Percentiles rank a stretch among this genome's conserved stretches.
phyloP scores from a whole-genome alignment of 805 yeast species.

The Starmera amethionina region DNA sequence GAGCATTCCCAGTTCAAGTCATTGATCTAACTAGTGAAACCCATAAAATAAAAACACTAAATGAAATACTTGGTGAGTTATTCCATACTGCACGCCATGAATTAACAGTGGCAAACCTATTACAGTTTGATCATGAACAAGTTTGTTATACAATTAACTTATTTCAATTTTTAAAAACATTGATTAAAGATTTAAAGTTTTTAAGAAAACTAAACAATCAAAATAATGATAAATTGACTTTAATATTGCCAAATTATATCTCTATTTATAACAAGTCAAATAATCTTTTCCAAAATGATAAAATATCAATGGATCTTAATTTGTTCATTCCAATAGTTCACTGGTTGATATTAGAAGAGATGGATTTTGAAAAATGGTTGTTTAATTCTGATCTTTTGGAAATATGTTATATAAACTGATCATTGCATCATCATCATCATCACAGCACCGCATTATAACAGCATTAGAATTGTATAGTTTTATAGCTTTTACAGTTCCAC shows the following conservation, averaged over 20 bases:
- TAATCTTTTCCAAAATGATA: too few species aligned
- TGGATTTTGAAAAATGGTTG: too few species aligned
- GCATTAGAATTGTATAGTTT: too few species aligned
- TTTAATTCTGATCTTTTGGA: too few species aligned
- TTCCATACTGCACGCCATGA: conserved; percentile 19
- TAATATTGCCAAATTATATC: conserved; percentile 1
- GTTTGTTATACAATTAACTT: conserved; percentile 11
- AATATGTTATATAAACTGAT: too few species aligned
- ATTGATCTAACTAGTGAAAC: conserved; percentile 6
- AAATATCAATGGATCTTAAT: too few species aligned
- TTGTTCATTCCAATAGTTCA: too few species aligned
- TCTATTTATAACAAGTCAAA: not conserved
- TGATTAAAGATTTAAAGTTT: not conserved
- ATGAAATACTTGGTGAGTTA: conserved; percentile 10
- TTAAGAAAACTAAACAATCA: not conserved
- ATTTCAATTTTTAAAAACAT: conserved; percentile 4
- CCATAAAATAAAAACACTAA: conserved; percentile 3
- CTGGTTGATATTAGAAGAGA: too few species aligned
- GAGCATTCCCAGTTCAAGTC: conserved; percentile 7
- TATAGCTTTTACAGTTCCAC: too few species aligned
- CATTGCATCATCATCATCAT: too few species aligned
- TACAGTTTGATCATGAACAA: conserved; percentile 14
- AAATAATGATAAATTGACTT: not conserved
- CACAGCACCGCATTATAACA: too few species aligned
- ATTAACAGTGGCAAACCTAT: conserved; percentile 12